Conservation (phyloP, 441 rosid genomes). For the Populus hybrid region DNA sequence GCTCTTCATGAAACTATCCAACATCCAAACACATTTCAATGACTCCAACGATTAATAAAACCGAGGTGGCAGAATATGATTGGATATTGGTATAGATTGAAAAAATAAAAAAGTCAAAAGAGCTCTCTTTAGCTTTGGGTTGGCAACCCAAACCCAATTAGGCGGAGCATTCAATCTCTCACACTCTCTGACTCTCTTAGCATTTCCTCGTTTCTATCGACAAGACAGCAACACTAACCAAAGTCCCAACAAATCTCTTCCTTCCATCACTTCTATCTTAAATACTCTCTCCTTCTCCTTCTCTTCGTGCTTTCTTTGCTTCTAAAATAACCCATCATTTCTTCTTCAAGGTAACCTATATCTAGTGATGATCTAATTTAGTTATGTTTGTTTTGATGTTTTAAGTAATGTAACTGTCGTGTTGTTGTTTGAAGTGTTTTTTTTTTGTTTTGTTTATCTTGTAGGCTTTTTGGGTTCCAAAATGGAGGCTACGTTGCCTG, state of each 20-base stretch:
- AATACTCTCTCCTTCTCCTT: not conserved
- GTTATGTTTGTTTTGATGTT: not conserved
- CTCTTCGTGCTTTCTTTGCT: not conserved
- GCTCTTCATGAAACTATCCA: no score
- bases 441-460: conserved; percentile 5
- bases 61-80: conserved; percentile 7
- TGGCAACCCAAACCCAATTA: conserved; percentile 18
- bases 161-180: conserved; percentile 45
- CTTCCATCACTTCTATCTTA: not conserved
- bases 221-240: not conserved
- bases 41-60: not conserved
- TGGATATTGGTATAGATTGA: not conserved
- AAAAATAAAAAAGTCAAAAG: not conserved
- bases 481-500: conserved; percentile 67
- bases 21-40: not conserved
- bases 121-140: conserved; percentile 1
- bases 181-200: conserved; percentile 1
- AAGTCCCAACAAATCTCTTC: not conserved
- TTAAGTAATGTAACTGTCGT: not conserved
- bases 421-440: not conserved
- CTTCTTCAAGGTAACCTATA: not conserved
- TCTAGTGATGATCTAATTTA: not conserved
- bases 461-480: conserved; percentile 21
- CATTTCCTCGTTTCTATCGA: not conserved
- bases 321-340: not conserved